Base-by-base conservation (phyloP, 495 filamentous ascomycete genomes). In the Aspergillus olivimuriae region DNA sequence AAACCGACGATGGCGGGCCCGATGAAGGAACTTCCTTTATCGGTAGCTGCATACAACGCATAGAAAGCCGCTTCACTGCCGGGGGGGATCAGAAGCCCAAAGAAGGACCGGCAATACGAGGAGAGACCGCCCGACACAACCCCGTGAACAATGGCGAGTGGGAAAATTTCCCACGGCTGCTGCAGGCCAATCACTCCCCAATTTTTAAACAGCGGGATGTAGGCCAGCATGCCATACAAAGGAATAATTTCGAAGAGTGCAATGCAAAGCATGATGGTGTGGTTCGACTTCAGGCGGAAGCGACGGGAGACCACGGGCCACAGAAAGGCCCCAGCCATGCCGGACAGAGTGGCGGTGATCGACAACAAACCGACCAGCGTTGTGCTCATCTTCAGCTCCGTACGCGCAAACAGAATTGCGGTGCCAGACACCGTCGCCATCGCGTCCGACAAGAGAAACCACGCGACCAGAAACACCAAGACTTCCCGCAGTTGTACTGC, bases 21-120 rank as follows among this genome's bases (percentile, higher is more conserved):
- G 49, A 95, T 89, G 21, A 95, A 76, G 46, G 83, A 88, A 20
- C 83, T 88, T 0, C 89, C 89, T 58, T 95, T 95, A 55, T 95
- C 89, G 6, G 89, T 95, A 39, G 92, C 91, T 3, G 89, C 89
- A 52, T 94, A 95, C 4, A 95, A 73, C 0, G 89, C 89, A 62
- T 89, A 95, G 53, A 95, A 95, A 0, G 89, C 87, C 0, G 89
- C 89, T 60, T 95, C 89, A 20, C 75, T 87, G n/a, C 89, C 89
- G 0, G 87, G 87, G 4, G 89, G 89, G 55, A 95, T 79, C 38
- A 95, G 66, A 59, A 90, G 79, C 5, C 88, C 89, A 51, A 81
- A 95, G 39, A 94, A 72, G 39, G 83, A 87, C 1, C 89, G 81
- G 55, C 89, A 94, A 61, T 94, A 94, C 10, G 82, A 83, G 36